Evolutionary conservation across 2,329 filamentous ascomycete genomes (phyloP).

Genomic region (Cytospora mali): DNA sequence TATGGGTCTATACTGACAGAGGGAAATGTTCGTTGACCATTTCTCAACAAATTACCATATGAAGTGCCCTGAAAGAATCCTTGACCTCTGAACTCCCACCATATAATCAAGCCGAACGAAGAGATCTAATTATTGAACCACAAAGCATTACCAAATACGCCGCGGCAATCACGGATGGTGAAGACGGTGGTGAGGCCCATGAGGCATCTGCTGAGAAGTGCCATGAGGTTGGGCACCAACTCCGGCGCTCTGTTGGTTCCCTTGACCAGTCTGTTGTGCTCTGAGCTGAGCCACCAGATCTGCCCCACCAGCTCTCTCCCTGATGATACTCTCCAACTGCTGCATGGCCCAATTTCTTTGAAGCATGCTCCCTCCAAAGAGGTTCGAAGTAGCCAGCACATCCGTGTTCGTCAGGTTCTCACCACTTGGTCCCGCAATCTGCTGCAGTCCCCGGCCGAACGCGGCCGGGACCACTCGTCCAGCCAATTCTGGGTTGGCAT

Average conservation of each 20-base stretch:
- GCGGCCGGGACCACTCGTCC: constrained; percentile 14
- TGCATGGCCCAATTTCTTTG: constrained; percentile 8
- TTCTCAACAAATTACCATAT: background rate
- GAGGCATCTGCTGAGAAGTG: background rate
- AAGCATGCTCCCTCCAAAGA: constrained; percentile 2
- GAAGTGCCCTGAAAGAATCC: background rate
- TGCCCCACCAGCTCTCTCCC: constrained; percentile 6
- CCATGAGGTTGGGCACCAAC: background rate
- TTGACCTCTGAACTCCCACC: background rate
- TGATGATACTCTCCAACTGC: constrained; percentile 14
- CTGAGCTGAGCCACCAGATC: background rate
- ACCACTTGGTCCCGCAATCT: constrained; percentile 8
- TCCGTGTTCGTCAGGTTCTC: background rate
- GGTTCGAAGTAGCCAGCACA: constrained; percentile 3
- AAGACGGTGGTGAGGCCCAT: too few relatives aligned
- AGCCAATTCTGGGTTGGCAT: constrained; percentile 6
- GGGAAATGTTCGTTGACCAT: background rate
- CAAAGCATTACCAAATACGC: background rate
- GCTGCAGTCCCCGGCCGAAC: constrained; percentile 9
- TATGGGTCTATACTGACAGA: background rate
- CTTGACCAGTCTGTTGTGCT: background rate
- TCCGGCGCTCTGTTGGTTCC: background rate
- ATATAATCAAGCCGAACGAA: background rate
- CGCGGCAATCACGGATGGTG: background rate
- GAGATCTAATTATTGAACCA: background rate